A percentile compares a stretch with the other conserved stretches of the same genome.
Evolutionary conservation across 1,284 basidiomycete species (phyloP).

Genomic region (Marasmius tenuissimus): DNA sequence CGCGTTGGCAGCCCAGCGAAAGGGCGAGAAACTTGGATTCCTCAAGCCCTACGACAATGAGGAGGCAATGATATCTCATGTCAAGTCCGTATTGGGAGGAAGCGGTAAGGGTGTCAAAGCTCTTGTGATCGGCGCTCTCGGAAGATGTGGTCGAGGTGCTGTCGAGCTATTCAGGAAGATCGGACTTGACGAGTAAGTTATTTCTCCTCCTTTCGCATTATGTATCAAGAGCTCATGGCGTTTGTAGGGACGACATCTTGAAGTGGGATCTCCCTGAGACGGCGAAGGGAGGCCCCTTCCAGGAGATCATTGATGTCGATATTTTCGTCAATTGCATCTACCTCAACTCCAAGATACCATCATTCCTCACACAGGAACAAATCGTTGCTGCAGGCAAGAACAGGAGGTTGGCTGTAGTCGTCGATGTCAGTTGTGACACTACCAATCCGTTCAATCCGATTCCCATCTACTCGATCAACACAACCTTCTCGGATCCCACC

Average conservation of each 20-base stretch:
- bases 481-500: constrained; percentile 93
- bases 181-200: constrained; percentile 81
- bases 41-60: constrained; percentile 86
- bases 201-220: constrained; percentile 10
- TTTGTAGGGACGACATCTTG: constrained; percentile 83
- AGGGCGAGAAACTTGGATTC: constrained; percentile 60
- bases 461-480: constrained; percentile 95
- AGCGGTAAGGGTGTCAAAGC: constrained; percentile 80
- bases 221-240: background rate
- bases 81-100: constrained; percentile 70
- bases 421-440: constrained; percentile 99
- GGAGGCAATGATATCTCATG: constrained; percentile 73
- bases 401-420: constrained; percentile 81
- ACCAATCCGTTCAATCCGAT: constrained; percentile 99
- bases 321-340: constrained; percentile 99
- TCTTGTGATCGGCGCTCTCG: constrained; percentile 95
- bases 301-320: constrained; percentile 95
- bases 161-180: constrained; percentile 95
- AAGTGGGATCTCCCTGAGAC: constrained; percentile 99
- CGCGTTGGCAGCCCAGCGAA: constrained; percentile 73
- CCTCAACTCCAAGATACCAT: constrained; percentile 85
- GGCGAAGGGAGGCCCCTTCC: constrained; percentile 95
- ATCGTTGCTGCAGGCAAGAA: constrained; percentile 71
- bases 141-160: constrained; percentile 95
- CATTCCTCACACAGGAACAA: constrained; percentile 81